A percentile compares a stretch with the other conserved stretches of the same genome.
Evolutionary conservation across 441 rosid genomes (phyloP).

Genomic region (Lepidium campestre): DNA sequence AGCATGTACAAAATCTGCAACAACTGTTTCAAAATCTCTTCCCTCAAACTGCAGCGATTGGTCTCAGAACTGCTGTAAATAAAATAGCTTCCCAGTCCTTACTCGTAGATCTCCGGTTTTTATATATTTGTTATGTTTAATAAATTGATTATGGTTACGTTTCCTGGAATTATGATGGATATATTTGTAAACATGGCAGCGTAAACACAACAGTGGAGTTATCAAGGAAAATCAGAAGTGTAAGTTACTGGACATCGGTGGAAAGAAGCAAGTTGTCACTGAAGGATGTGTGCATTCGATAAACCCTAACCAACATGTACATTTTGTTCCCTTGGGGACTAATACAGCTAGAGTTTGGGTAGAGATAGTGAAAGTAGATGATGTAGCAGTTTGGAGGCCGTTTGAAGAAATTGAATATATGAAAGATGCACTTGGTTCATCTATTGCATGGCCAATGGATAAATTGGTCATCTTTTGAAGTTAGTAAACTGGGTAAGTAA

Average conservation of each 20-base stretch:
- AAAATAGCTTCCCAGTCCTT: neutral
- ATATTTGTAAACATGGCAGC: neutral
- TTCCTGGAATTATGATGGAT: too few relatives aligned
- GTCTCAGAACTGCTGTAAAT: neutral
- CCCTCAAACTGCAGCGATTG: neutral
- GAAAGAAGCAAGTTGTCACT: neutral
- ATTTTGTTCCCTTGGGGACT: neutral
- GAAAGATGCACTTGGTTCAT: neutral
- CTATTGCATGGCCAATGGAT: neutral
- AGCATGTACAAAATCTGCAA: neutral
- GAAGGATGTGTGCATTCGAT: neutral
- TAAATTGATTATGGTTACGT: neutral
- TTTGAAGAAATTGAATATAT: neutral
- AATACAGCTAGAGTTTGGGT: neutral
- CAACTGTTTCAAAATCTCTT: neutral
- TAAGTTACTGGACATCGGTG: neutral
- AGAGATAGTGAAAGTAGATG: neutral
- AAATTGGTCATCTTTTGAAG: neutral
- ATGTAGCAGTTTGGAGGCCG: neutral
- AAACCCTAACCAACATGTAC: neutral
- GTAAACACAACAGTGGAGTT: neutral
- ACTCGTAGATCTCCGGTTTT: neutral
- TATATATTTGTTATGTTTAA: neutral
- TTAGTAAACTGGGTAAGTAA: too few relatives aligned
- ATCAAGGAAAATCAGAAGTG: neutral